Conservation (phyloP, 768 basidiomycete genomes). For the Fibroporia radiculosa region DNA sequence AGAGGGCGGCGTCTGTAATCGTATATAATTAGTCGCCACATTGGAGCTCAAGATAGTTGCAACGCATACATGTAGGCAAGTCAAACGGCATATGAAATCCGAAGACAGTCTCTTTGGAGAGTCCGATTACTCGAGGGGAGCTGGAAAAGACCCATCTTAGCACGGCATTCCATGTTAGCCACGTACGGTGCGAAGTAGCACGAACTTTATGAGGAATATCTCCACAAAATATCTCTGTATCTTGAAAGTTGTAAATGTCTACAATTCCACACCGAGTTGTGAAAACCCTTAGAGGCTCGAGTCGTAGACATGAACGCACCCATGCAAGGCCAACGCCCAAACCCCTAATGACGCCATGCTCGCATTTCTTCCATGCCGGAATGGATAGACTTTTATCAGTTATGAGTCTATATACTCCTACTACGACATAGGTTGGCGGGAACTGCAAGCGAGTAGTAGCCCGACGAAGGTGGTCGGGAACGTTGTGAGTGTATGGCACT, state of each 20-base stretch:
- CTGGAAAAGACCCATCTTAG: slow-evolving; percentile 23
- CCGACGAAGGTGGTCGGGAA: slow-evolving; percentile 42
- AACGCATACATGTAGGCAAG: slow-evolving; percentile 54
- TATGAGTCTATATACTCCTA: slow-evolving; percentile 76
- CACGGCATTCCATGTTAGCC: not conserved
- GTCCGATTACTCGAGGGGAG: slow-evolving; percentile 55
- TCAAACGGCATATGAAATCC: slow-evolving; percentile 61
- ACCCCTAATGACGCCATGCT: slow-evolving; percentile 68
- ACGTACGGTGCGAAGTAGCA: not conserved
- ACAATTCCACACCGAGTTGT: not conserved
- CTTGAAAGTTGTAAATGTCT: slow-evolving; percentile 65
- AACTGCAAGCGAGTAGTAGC: slow-evolving; percentile 60
- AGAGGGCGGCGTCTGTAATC: slow-evolving; percentile 57
- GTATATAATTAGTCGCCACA: slow-evolving; percentile 27
- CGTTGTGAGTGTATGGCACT: slow-evolving; percentile 17
- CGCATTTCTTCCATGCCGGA: slow-evolving; percentile 83
- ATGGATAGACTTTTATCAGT: slow-evolving; percentile 62
- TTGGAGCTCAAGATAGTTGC: not conserved
- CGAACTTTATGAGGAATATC: slow-evolving; percentile 55
- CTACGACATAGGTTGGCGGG: slow-evolving; percentile 76
- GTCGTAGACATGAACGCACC: slow-evolving; percentile 35
- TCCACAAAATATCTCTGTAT: slow-evolving; percentile 63
- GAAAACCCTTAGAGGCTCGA: not conserved
- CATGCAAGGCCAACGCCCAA: slow-evolving; percentile 59
- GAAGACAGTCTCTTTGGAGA: slow-evolving; percentile 55